These are phyloP conservation scores for Chalciporus pseudorubinellus DNA, from an alignment of 768 basidiomycete genomes.

Conservation along the genomic window DNA sequence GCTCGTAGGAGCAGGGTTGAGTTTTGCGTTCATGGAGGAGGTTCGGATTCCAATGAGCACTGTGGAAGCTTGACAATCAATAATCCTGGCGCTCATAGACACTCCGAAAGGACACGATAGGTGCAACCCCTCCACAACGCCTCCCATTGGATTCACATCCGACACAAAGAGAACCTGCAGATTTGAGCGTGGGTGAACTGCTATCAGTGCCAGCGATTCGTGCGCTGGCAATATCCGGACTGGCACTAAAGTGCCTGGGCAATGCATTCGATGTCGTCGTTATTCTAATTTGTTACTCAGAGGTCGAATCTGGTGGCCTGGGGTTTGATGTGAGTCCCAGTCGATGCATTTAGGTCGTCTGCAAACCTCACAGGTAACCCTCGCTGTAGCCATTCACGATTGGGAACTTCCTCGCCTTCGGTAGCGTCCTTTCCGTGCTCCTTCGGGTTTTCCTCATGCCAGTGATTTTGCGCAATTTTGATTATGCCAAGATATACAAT, in stretches of 20 bases:
- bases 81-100: too few relatives aligned
- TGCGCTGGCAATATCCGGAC: slow-evolving; percentile 50
- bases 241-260: slow-evolving; percentile 48
- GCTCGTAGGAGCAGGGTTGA: slow-evolving; percentile 6
- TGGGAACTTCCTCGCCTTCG: slow-evolving; percentile 52
- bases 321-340: slow-evolving; percentile 43
- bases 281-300: slow-evolving; percentile 62
- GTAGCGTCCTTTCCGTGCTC: slow-evolving; percentile 45
- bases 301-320: slow-evolving; percentile 53
- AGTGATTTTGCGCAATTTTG: slow-evolving; percentile 46
- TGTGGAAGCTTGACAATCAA: too few relatives aligned
- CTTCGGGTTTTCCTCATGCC: slow-evolving; percentile 56
- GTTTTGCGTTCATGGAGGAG: slow-evolving; percentile 20
- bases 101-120: too few relatives aligned
- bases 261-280: slow-evolving; percentile 64
- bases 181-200: slow-evolving; percentile 32
- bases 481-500: slow-evolving; percentile 49
- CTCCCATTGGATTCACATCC: too few relatives aligned
- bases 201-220: slow-evolving; percentile 51
- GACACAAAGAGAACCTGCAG: too few relatives aligned
- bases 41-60: background rate
- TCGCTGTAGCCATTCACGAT: too few relatives aligned
- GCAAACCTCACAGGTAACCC: slow-evolving; percentile 40
- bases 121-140: too few relatives aligned
- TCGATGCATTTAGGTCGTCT: slow-evolving; percentile 14